phyloP scores from a whole-genome alignment of 2,329 filamentous ascomycete genomes.

The Hypoxylon sp. region DNA sequence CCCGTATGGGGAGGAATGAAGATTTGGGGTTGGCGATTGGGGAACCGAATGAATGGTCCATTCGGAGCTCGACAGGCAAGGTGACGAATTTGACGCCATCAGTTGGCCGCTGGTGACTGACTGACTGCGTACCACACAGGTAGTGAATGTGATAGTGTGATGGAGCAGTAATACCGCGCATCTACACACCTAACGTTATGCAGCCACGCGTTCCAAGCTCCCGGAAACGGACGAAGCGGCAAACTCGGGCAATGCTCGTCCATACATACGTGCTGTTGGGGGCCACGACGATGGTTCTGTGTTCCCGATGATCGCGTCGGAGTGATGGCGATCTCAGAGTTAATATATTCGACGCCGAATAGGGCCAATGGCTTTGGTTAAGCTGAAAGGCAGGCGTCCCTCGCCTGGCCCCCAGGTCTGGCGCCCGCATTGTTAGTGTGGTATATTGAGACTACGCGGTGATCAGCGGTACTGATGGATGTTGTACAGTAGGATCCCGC shows the following conservation, averaged over 20 bases:
- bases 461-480: not conserved
- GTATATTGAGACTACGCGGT: not conserved
- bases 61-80: slow-evolving; percentile 17
- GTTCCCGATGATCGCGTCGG: slow-evolving; percentile 15
- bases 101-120: too few species aligned
- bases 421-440: not conserved
- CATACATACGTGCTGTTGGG: slow-evolving; percentile 3
- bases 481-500: slow-evolving; percentile 6
- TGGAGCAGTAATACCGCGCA: slow-evolving; percentile 11
- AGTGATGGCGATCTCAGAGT: slow-evolving; percentile 16
- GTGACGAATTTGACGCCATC: slow-evolving; percentile 29
- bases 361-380: slow-evolving; percentile 11
- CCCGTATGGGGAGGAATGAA: not conserved
- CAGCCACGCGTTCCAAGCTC: slow-evolving; percentile 33
- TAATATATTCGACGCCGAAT: slow-evolving; percentile 15
- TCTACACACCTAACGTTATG: not conserved
- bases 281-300: not conserved
- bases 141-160: slow-evolving; percentile 45
- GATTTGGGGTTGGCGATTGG: slow-evolving; percentile 9
- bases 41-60: slow-evolving; percentile 13
- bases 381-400: slow-evolving; percentile 28
- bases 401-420: slow-evolving; percentile 6
- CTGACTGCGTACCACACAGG: too few species aligned
- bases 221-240: slow-evolving; percentile 25
- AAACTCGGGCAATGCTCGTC: slow-evolving; percentile 15